These are phyloP conservation scores for Agaricus blazei DNA, from an alignment of 768 basidiomycete species.

Conservation along the genomic window DNA sequence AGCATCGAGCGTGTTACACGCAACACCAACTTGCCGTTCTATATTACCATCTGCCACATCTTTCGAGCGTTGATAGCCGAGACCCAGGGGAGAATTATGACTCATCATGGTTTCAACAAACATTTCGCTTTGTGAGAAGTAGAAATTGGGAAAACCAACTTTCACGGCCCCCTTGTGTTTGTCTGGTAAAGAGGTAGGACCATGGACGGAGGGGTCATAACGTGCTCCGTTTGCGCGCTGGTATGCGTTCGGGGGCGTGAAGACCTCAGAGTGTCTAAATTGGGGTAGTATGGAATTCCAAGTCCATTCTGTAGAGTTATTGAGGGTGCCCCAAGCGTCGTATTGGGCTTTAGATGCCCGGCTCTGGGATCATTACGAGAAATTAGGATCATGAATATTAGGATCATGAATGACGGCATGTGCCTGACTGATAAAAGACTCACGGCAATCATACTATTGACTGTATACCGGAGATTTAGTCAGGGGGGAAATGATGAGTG, in stretches of 20 bases:
- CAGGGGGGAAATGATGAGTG: neutral
- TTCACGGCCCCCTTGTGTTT: slow-evolving; percentile 20
- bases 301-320: slow-evolving; percentile 23
- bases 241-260: slow-evolving; percentile 38
- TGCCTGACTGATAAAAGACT: slow-evolving; percentile 1
- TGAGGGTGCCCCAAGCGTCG: slow-evolving; percentile 16
- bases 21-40: slow-evolving; percentile 22
- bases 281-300: slow-evolving; percentile 39
- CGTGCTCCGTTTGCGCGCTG: slow-evolving; percentile 21
- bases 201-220: slow-evolving; percentile 20
- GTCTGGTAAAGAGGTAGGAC: slow-evolving; percentile 7
- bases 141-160: slow-evolving; percentile 28
- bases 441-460: slow-evolving; percentile 43
- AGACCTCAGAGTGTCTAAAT: slow-evolving; percentile 52
- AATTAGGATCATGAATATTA: neutral
- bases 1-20: slow-evolving; percentile 24
- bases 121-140: slow-evolving; percentile 23
- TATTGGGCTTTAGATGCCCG: slow-evolving; percentile 29
- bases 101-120: slow-evolving; percentile 18
- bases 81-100: neutral
- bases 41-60: slow-evolving; percentile 23
- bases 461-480: slow-evolving; percentile 9
- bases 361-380: slow-evolving; percentile 14
- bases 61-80: slow-evolving; percentile 20
- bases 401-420: neutral